Conservation (phyloP, 495 filamentous ascomycete genomes). For the Penicillium egyptiacum region DNA sequence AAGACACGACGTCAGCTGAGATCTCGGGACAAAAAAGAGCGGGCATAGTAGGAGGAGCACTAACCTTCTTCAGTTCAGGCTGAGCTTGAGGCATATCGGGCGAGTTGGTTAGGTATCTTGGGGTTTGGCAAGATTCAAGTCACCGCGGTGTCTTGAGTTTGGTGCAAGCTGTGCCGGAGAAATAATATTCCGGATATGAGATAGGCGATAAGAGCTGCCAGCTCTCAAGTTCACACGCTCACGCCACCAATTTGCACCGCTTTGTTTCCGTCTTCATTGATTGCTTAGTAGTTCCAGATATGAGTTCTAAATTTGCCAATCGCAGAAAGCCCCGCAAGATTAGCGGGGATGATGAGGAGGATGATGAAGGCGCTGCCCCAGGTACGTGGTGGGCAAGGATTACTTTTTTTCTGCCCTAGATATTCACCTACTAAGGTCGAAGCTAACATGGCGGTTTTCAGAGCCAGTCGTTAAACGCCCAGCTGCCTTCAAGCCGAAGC, state of each 20-base stretch:
- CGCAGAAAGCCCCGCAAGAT: conserved; percentile 76
- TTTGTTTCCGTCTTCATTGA: not conserved
- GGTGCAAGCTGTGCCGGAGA: conserved; percentile 34
- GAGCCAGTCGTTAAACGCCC: conserved; percentile 47
- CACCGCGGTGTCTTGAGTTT: conserved; percentile 27
- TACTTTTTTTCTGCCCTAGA: not conserved
- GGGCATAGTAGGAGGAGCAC: conserved; percentile 9
- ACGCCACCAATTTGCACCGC: conserved; percentile 1
- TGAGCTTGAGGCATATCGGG: conserved; percentile 95
- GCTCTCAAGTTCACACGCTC: conserved; percentile 9
- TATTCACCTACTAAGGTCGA: not conserved
- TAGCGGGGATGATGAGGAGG: conserved; percentile 65
- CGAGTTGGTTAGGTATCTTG: conserved; percentile 22
- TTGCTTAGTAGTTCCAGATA: conserved; percentile 49
- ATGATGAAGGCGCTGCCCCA: conserved; percentile 37
- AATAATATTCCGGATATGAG: conserved; percentile 36
- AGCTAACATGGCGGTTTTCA: conserved; percentile 19
- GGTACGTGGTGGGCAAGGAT: conserved; percentile 27
- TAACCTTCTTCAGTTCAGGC: conserved; percentile 96
- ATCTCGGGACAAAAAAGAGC: not conserved
- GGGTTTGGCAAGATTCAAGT: conserved; percentile 15
- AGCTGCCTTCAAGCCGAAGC: conserved; percentile 55
- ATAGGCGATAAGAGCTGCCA: conserved; percentile 31
- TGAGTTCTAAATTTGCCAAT: conserved; percentile 65
- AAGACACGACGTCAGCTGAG: conserved; percentile 16